phyloP scores from a whole-genome alignment of 139 green algal species.

The Trebouxia sp. region DNA sequence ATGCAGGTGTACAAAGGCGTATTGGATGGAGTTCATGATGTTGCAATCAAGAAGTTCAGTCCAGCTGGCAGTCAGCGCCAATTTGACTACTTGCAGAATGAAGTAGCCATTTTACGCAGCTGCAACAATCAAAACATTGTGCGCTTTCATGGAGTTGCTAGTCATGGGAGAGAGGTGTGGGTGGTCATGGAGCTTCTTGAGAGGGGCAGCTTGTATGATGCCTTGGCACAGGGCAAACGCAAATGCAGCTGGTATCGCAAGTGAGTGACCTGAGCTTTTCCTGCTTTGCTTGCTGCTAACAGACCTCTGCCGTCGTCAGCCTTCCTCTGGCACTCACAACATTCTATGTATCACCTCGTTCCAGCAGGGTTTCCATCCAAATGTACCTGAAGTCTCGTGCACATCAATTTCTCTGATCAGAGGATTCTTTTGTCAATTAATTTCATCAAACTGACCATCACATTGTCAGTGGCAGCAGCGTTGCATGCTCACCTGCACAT shows the following conservation, averaged over 20 bases:
- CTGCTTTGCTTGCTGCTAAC: too few species aligned
- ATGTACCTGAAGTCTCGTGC: too few species aligned
- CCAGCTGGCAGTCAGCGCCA: neutral
- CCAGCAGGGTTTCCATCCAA: too few species aligned
- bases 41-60: slow-evolving; percentile 43
- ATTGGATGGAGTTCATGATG: slow-evolving; percentile 36
- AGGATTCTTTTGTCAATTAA: too few species aligned
- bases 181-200: slow-evolving; percentile 34
- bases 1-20: slow-evolving; percentile 42
- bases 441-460: too few species aligned
- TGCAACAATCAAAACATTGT: slow-evolving; percentile 53
- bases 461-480: too few species aligned
- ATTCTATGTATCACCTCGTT: too few species aligned
- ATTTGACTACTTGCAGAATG: slow-evolving; percentile 13
- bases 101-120: slow-evolving; percentile 42
- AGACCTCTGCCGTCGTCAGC: too few species aligned
- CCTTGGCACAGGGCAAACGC: neutral
- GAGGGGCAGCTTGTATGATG: slow-evolving; percentile 26
- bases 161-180: neutral
- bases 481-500: too few species aligned
- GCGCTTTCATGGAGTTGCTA: slow-evolving; percentile 45
- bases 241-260: slow-evolving; percentile 21
- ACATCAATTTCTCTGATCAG: too few species aligned
- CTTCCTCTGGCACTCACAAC: too few species aligned
- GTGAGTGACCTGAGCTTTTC: neutral